Percentiles rank a stretch among this genome's conserved stretches.
Evolutionary conservation across 805 yeast species (phyloP).

Genomic region (Candida dendrica): DNA sequence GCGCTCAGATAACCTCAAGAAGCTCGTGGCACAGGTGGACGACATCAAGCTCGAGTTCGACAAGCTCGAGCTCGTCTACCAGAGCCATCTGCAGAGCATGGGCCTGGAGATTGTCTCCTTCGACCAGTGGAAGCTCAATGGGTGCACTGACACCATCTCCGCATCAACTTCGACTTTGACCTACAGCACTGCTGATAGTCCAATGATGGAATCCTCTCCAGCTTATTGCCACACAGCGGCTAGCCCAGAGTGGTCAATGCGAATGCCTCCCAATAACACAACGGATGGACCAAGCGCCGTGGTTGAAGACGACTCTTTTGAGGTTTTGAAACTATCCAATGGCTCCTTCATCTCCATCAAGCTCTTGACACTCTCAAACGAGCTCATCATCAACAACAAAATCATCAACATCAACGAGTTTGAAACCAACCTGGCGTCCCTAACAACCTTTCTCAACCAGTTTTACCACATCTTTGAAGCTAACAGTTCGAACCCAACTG

Average conservation of each 20-base stretch:
- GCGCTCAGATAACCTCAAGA: slow-evolving; percentile 20
- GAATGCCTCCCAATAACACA: no score
- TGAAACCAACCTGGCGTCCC: slow-evolving; percentile 4
- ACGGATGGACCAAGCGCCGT: no score
- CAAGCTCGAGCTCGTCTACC: slow-evolving; percentile 8
- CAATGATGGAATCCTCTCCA: no score
- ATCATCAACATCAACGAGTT: slow-evolving; percentile 8
- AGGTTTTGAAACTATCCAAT: slow-evolving; percentile 8
- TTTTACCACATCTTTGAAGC: background rate
- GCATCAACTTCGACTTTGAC: no score
- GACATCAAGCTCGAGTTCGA: slow-evolving; percentile 7
- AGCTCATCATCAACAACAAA: background rate
- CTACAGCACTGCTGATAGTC: no score
- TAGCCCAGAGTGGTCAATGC: no score
- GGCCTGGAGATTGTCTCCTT: slow-evolving; percentile 9
- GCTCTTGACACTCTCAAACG: background rate
- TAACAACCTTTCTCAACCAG: background rate
- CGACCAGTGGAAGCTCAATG: slow-evolving; percentile 12
- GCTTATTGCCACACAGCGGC: no score
- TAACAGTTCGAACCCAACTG: background rate
- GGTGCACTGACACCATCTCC: background rate
- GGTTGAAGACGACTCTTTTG: background rate
- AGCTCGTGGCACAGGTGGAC: slow-evolving; percentile 13
- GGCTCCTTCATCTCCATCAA: slow-evolving; percentile 10
- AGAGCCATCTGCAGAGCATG: slow-evolving; percentile 5